phyloP scores from a whole-genome alignment of 345 rosid species.

The Salix arbutifolia region DNA sequence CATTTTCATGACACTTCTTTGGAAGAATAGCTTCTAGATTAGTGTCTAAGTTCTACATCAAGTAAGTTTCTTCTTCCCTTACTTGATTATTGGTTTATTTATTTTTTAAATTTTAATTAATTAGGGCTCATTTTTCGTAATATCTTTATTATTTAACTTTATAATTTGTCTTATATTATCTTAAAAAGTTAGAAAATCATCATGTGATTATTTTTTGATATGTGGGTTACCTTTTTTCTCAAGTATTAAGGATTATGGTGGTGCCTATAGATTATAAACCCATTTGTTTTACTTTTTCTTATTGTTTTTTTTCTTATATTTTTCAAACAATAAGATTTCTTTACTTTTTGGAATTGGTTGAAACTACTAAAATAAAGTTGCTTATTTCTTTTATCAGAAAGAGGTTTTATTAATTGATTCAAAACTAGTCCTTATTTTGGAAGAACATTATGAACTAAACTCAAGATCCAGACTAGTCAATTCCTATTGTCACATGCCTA shows the following conservation, averaged over 20 bases:
- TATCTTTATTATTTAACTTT: background rate
- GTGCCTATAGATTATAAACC: background rate
- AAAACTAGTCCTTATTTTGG: background rate
- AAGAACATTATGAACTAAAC: background rate
- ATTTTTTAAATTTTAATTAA: background rate
- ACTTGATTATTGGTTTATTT: background rate
- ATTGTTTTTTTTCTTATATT: background rate
- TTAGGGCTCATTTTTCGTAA: background rate
- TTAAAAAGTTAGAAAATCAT: too few species aligned
- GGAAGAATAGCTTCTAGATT: constrained; percentile 81
- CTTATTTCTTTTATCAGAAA: background rate
- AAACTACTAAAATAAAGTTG: too few species aligned
- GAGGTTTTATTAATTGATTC: background rate
- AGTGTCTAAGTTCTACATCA: constrained; percentile 60
- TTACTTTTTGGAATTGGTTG: too few species aligned
- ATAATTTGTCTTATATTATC: background rate
- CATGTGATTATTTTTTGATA: background rate
- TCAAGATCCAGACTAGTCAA: background rate
- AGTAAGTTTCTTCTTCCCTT: background rate
- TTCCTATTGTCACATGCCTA: background rate
- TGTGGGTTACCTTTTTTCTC: background rate
- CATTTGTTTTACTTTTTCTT: background rate
- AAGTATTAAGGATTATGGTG: background rate
- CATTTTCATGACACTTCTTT: constrained; percentile 75
- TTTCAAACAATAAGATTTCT: background rate